phyloP scores from a whole-genome alignment of 1,284 basidiomycete genomes.

The Sanghuangporus sanghuang region DNA sequence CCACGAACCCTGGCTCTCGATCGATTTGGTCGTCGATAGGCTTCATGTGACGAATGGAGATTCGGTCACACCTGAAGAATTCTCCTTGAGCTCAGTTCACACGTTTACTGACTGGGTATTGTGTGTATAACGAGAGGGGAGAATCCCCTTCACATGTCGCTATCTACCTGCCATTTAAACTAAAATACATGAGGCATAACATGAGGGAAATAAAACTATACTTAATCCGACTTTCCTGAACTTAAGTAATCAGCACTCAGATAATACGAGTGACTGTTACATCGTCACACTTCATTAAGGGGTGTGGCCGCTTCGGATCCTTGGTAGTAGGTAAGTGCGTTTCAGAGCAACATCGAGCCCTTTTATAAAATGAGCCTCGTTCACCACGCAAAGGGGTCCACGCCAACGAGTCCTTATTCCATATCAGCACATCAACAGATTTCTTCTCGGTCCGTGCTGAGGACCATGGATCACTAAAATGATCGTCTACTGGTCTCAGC shows the following conservation, averaged over 20 bases:
- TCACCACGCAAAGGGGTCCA: not conserved
- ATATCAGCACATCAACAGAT: not conserved
- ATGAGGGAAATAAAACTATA: too few species aligned
- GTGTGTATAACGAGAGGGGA: not conserved
- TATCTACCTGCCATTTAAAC: too few species aligned
- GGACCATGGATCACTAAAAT: constrained; percentile 1
- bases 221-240: too few species aligned
- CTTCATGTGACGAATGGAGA: not conserved
- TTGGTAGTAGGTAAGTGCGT: not conserved
- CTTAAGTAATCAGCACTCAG: not conserved
- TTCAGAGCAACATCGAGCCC: not conserved
- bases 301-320: not conserved
- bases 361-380: not conserved
- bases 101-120: not conserved
- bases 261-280: not conserved
- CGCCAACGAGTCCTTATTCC: not conserved
- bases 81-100: not conserved
- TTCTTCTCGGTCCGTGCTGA: not conserved
- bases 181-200: too few species aligned
- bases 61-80: too few species aligned
- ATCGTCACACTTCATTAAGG: too few species aligned
- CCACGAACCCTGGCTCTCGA: not conserved
- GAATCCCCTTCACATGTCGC: too few species aligned
- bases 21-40: not conserved
- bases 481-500: too few species aligned